These are phyloP conservation scores for Cucurbitaria berberidis DNA, from an alignment of 2,329 filamentous ascomycete species.

Conservation along the genomic window DNA sequence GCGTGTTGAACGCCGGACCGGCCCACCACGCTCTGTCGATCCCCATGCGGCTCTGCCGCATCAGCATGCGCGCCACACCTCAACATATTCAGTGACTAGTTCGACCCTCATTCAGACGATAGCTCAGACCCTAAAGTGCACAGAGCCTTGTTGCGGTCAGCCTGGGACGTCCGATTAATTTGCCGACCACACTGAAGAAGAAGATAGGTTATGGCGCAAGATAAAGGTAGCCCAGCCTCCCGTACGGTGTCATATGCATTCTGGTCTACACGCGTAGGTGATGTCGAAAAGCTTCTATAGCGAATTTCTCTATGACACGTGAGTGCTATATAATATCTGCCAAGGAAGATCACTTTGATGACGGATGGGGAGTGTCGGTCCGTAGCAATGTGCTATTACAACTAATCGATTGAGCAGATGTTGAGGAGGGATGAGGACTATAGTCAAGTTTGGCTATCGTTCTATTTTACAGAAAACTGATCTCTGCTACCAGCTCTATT, in stretches of 20 bases:
- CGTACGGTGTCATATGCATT: too few relatives aligned
- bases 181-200: too few relatives aligned
- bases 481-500: constrained; percentile 5
- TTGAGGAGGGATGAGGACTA: not conserved
- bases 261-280: too few relatives aligned
- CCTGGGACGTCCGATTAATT: too few relatives aligned
- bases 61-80: constrained; percentile 1
- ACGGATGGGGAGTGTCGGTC: too few relatives aligned
- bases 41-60: constrained; percentile 8
- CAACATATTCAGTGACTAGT: not conserved
- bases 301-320: too few relatives aligned
- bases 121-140: not conserved
- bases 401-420: not conserved
- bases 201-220: too few relatives aligned
- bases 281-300: too few relatives aligned
- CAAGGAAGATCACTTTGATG: too few relatives aligned
- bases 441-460: not conserved
- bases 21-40: constrained; percentile 3
- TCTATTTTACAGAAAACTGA: not conserved
- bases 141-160: not conserved
- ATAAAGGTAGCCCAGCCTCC: too few relatives aligned
- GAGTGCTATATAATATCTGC: too few relatives aligned
- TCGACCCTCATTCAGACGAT: not conserved
- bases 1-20: not conserved
- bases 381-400: too few relatives aligned